These are phyloP conservation scores for Talaromyces ruber DNA, from an alignment of 495 filamentous ascomycete species.

Conservation along the genomic window DNA sequence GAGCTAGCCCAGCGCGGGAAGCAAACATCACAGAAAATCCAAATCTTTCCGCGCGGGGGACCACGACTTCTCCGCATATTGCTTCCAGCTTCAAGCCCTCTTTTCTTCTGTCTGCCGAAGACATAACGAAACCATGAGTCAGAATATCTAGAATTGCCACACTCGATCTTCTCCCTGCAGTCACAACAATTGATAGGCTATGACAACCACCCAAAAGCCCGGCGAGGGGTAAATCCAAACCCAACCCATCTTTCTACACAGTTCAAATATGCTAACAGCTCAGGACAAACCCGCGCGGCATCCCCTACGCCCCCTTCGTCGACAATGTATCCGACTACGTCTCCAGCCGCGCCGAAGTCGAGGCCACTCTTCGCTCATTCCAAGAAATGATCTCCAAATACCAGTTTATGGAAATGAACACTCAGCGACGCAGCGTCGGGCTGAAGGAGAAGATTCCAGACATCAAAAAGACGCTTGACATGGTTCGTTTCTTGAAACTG, in stretches of 20 bases:
- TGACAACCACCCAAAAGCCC: slow-evolving; percentile 4
- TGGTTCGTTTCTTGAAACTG: slow-evolving; percentile 70
- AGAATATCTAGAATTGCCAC: no score
- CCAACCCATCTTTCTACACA: background rate
- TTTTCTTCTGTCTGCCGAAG: no score
- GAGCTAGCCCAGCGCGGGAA: background rate
- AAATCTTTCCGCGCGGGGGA: background rate
- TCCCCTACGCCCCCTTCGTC: slow-evolving; percentile 90
- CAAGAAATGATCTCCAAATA: slow-evolving; percentile 99
- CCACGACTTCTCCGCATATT: background rate
- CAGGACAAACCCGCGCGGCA: slow-evolving; percentile 59
- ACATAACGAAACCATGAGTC: no score
- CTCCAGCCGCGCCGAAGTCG: slow-evolving; percentile 75
- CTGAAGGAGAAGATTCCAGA: slow-evolving; percentile 94
- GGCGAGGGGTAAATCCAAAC: slow-evolving; percentile 1
- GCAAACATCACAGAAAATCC: background rate
- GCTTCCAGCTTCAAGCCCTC: background rate
- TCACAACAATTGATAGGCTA: background rate
- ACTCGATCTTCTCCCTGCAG: background rate
- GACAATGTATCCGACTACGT: slow-evolving; percentile 96
- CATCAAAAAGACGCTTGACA: slow-evolving; percentile 95
- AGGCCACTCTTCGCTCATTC: slow-evolving; percentile 81
- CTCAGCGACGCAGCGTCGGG: slow-evolving; percentile 69
- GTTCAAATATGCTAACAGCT: slow-evolving; percentile 5
- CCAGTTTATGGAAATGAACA: slow-evolving; percentile 98